phyloP scores from a whole-genome alignment of 2,329 filamentous ascomycete genomes.

The Trichophyton verrucosum region DNA sequence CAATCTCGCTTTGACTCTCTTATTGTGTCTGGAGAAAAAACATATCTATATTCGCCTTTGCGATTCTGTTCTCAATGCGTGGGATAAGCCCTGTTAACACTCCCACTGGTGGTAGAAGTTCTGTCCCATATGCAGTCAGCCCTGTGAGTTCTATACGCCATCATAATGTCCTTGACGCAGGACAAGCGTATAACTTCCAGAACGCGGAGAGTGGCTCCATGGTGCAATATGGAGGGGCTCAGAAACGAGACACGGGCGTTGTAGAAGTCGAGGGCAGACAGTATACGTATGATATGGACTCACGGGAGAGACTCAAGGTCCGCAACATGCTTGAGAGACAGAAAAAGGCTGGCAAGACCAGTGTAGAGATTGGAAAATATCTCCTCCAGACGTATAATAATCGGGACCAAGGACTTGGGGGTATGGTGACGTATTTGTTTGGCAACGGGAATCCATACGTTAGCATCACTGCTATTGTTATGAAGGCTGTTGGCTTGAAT shows the following conservation, averaged over 20 bases:
- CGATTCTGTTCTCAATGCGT: background rate
- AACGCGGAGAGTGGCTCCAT: background rate
- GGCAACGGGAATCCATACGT: slow-evolving; percentile 4
- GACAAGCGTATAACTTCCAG: background rate
- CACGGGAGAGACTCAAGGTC: background rate
- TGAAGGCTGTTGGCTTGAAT: slow-evolving; percentile 10
- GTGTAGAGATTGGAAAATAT: slow-evolving; percentile 11
- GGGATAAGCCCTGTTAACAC: background rate
- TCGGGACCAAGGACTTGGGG: slow-evolving; percentile 10
- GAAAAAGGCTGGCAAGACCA: slow-evolving; percentile 8
- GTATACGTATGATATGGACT: slow-evolving; percentile 3
- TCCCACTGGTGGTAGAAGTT: background rate
- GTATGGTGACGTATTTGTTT: slow-evolving; percentile 12
- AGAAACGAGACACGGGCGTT: background rate
- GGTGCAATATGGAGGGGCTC: background rate
- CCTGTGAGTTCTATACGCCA: background rate
- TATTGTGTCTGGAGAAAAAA: background rate
- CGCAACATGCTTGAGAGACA: background rate
- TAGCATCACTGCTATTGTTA: slow-evolving; percentile 10
- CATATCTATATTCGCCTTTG: too few relatives aligned
- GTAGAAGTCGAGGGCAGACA: background rate
- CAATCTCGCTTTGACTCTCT: background rate
- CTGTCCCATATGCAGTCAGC: background rate
- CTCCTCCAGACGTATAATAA: slow-evolving; percentile 7
- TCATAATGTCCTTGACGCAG: background rate